Base-by-base conservation (phyloP, 805 yeast species). In the Candida pseudofarinosa region DNA sequence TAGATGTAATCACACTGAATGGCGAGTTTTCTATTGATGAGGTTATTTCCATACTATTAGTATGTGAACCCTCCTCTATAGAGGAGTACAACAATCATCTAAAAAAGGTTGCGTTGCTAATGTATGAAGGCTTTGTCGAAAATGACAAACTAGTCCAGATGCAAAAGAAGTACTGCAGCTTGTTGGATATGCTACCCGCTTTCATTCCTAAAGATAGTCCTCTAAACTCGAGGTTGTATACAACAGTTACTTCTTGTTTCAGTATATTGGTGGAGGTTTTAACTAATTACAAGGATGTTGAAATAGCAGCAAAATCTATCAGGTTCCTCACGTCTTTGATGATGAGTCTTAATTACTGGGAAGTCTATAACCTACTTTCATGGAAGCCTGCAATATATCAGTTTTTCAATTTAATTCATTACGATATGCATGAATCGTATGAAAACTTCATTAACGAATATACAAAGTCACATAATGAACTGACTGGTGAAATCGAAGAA, bases 381-480 rank as follows among this genome's bases (percentile, higher is more conserved):
- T 65, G 71, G 70, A 67, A 69, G 44, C 74, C 75, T 1, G 61
- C 71, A 4, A 63, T 71, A 14, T 67, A 63, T 48, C 71, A 65
- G 45, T 70, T 71, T 40, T 51, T 71, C 34, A 47, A 49, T 4
- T 52, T 71, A n/a, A 67, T 71, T 17, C 59, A 65, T 16, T 66
- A 68, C 46, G 71, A 70, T 47, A 47, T 70, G 33, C 55, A 63
- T 42, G 73, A 67, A n/a, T 68, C 73, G 45, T 69, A 70, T 46
- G 30, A 39, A 1, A 58, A 58, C 14, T 69, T 70, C 40, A 48
- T 69, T 13, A 42, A 56, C 4, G 68, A 68, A 37, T 70, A 69
- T 45, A 51, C 57, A 12, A 48, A 54, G 13, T 67, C 50, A 43
- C 48, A 60, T 33, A 54, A 58, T 46, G 51, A 44, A 10, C 59